phyloP scores from a whole-genome alignment of 208 protist genomes.

The Leishmania guyanensis region DNA sequence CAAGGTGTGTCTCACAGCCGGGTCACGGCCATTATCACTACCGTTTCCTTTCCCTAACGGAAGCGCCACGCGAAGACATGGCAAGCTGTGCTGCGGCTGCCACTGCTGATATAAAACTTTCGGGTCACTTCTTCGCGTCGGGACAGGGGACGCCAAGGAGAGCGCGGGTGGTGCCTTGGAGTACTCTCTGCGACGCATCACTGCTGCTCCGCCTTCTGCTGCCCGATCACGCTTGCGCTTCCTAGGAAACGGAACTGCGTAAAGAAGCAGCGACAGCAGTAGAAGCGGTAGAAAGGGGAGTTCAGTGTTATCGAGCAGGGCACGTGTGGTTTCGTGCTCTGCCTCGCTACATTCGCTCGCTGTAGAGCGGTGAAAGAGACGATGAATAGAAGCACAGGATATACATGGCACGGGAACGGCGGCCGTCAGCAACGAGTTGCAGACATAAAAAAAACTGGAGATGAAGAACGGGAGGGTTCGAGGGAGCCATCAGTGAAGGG shows the following conservation, averaged over 20 bases:
- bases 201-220: not conserved
- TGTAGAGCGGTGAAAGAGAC: not conserved
- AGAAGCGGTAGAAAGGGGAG: not conserved
- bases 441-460: conserved; percentile 2
- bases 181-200: not conserved
- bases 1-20: not conserved
- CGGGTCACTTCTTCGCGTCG: not conserved
- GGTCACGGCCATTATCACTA: not conserved
- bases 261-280: not conserved
- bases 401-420: not conserved
- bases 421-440: not conserved
- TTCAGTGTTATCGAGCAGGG: not conserved
- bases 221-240: not conserved
- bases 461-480: not conserved
- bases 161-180: not conserved
- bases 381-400: not conserved
- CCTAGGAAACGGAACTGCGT: not conserved
- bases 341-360: not conserved
- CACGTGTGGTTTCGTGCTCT: not conserved
- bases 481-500: not conserved
- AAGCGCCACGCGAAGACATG: not conserved
- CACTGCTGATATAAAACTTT: not conserved
- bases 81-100: not conserved
- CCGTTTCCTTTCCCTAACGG: not conserved
- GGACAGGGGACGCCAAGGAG: not conserved